Conservation (phyloP, 441 rosid species). For the Mallotus repandus region DNA sequence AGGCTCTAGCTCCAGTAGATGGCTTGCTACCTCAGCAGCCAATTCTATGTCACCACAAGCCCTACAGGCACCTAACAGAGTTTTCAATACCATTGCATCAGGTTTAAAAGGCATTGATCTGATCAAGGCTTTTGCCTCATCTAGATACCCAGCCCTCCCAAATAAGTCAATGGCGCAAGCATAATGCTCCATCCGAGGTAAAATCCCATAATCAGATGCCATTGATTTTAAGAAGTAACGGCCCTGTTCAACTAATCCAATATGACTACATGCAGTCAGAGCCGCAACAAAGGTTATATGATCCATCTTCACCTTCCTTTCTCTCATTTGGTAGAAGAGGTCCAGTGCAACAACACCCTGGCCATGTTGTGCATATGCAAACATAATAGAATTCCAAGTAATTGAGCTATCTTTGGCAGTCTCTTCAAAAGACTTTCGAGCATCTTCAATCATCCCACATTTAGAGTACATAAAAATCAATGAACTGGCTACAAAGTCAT, state of each 20-base stretch:
- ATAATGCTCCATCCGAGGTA: slow-evolving; percentile 72
- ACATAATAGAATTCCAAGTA: slow-evolving; percentile 67
- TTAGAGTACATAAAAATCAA: slow-evolving; percentile 75
- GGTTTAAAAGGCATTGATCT: slow-evolving; percentile 67
- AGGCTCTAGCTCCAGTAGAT: slow-evolving; percentile 59
- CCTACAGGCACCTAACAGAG: slow-evolving; percentile 70
- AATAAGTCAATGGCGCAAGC: slow-evolving; percentile 71
- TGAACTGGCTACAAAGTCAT: slow-evolving; percentile 69
- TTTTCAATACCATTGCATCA: slow-evolving; percentile 67
- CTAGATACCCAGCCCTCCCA: slow-evolving; percentile 61
- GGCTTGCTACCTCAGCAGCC: slow-evolving; percentile 58
- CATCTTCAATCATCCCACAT: slow-evolving; percentile 63
- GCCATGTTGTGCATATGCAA: slow-evolving; percentile 76
- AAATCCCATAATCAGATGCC: slow-evolving; percentile 54
- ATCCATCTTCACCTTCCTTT: slow-evolving; percentile 21
- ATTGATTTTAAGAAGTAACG: slow-evolving; percentile 46
- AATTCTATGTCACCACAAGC: slow-evolving; percentile 60
- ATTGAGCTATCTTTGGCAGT: slow-evolving; percentile 47
- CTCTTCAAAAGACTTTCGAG: slow-evolving; percentile 53
- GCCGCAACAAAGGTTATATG: slow-evolving; percentile 69
- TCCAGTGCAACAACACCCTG: slow-evolving; percentile 36
- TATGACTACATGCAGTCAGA: slow-evolving; percentile 80
- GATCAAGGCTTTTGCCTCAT: slow-evolving; percentile 52
- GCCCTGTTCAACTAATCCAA: slow-evolving; percentile 66
- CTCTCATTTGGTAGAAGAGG: slow-evolving; percentile 37